Evolutionary conservation across 805 yeast species (phyloP).

Genomic region (Candida insectalens): DNA sequence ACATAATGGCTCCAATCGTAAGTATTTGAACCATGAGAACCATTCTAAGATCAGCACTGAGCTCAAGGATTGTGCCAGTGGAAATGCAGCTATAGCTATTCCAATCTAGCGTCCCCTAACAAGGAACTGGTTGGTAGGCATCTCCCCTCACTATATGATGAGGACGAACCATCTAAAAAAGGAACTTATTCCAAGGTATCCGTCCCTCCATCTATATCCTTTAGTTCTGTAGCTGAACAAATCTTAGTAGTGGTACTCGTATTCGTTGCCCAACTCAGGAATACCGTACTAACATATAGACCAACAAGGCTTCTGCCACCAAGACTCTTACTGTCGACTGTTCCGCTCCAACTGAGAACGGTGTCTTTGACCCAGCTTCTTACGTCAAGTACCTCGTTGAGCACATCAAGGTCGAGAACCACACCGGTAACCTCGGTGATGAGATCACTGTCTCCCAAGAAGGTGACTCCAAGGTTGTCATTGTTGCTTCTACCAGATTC

Average conservation of each 20-base stretch:
- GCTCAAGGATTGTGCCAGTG: not conserved
- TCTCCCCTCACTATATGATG: not conserved
- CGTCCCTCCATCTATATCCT: not conserved
- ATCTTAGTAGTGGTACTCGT: not conserved
- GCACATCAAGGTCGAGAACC: constrained; percentile 98
- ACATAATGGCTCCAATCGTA: constrained; percentile 29
- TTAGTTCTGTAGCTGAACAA: not conserved
- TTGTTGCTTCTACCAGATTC: constrained; percentile 86
- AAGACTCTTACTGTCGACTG: constrained; percentile 93
- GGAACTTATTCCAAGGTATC: no score
- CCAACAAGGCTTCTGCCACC: constrained; percentile 68
- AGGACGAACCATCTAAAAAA: no score
- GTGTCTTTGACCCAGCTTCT: constrained; percentile 95
- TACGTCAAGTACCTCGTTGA: constrained; percentile 97
- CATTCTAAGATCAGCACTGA: no score
- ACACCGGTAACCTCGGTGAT: constrained; percentile 94
- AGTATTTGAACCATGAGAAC: no score
- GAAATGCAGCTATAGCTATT: no score
- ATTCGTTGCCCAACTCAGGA: not conserved
- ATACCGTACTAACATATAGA: constrained; percentile 31
- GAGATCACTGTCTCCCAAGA: constrained; percentile 81
- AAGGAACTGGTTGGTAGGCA: not conserved
- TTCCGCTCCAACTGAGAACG: constrained; percentile 94
- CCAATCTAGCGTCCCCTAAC: constrained; percentile 1
- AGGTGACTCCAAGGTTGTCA: constrained; percentile 83